Base-by-base conservation (phyloP, 768 basidiomycete species). In the Podaxis carcinomalis region DNA sequence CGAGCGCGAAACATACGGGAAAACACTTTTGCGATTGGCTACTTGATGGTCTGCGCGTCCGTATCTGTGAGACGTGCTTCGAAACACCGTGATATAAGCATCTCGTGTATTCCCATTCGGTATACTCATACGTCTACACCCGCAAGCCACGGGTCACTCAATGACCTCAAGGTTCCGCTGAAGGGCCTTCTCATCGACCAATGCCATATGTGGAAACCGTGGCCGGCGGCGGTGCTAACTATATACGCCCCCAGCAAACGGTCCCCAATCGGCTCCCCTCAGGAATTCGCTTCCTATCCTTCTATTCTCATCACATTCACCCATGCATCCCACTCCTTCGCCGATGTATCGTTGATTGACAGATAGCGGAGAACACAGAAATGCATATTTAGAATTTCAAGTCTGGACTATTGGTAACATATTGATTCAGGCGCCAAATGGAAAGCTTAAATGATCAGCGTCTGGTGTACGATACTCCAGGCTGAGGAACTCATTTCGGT, bases 341-440 rank as follows among this genome's bases (percentile, higher is more conserved):
- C 57, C 57, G 57, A 49, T 51, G 50, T 39, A 35, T 50, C 57
- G n/a, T 23, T n/a, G 57, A 39, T 35, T n/a, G 57, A 51, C 57
- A 58, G 57, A 35, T 16, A 51, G 36, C 28, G 39, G 23, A 16
- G 57, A 49, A 37, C 57, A 3, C 9, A 28, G 47, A 7, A 32
- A 58, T 58, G 23, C 7, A 14, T 4, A 51, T 32, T 21, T 25
- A 9, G 35, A 25, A 36, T 9, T n/a, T 25, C 5, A 19, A 37
- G 9, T 36, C 25, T 28, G 11, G 16, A n/a, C 11, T 25, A 28
- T 21, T 19, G 52, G n/a, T 54, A 23, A 19, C 23, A 13, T n/a
- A 37, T 54, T 54, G 52, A 50, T 50, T 50, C 36, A 23, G 11
- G 25, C 47, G 21, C 27, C 32, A 19, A 32, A 47, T 50, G 47